Percentiles rank a stretch among this genome's conserved stretches.
phyloP scores from a whole-genome alignment of 2,329 filamentous ascomycete genomes.

The Ramichloridium luteum region DNA sequence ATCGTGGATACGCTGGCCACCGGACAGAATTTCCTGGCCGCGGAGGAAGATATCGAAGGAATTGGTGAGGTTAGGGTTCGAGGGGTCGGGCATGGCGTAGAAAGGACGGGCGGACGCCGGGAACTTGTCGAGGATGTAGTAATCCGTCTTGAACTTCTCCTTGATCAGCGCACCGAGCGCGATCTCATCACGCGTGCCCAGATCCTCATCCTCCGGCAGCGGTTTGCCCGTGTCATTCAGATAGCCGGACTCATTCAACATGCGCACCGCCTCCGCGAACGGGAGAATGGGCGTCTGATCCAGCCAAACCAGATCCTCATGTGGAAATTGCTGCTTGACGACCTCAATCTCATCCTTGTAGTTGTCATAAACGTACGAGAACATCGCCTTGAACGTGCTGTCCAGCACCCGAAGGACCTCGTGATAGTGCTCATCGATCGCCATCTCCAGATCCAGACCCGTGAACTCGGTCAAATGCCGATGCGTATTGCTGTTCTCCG shows the following conservation, averaged over 20 bases:
- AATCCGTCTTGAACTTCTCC: conserved; percentile 77
- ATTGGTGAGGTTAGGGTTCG: conserved; percentile 64
- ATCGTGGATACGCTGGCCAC: conserved; percentile 86
- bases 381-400: conserved; percentile 66
- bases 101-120: conserved; percentile 74
- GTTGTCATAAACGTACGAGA: conserved; percentile 56
- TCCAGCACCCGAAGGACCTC: conserved; percentile 74
- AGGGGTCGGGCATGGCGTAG: conserved; percentile 75
- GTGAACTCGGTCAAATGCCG: conserved; percentile 91
- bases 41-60: conserved; percentile 93
- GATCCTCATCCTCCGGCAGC: conserved; percentile 61
- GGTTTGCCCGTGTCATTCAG: conserved; percentile 62
- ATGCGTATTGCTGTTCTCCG: conserved; percentile 92
- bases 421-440: conserved; percentile 77
- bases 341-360: conserved; percentile 63
- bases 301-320: conserved; percentile 74
- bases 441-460: conserved; percentile 86
- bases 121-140: conserved; percentile 92
- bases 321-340: conserved; percentile 73
- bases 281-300: conserved; percentile 72
- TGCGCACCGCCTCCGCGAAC: conserved; percentile 65
- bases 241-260: conserved; percentile 70
- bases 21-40: conserved; percentile 83
- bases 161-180: conserved; percentile 73
- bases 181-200: conserved; percentile 77